Evolutionary conservation across 768 basidiomycete species (phyloP).

Genomic region (Mycena leptocephala): DNA sequence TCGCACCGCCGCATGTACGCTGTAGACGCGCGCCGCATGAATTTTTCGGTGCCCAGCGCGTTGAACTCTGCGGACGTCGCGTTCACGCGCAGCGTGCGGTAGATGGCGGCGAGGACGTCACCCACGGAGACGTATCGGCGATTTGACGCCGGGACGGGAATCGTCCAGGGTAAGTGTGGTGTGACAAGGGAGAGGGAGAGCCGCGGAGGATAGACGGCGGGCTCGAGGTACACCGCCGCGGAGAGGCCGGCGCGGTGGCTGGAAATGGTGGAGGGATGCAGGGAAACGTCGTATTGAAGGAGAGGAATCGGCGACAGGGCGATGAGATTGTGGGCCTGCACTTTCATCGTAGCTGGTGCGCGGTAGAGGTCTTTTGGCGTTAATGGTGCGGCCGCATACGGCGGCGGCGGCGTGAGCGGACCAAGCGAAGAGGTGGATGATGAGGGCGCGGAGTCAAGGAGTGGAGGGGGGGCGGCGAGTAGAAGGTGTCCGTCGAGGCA

Average conservation of each 20-base stretch:
- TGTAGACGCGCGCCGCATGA: constrained; percentile 19
- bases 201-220: no score
- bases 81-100: constrained; percentile 25
- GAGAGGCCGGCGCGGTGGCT: no score
- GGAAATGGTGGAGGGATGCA: no score
- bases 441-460: constrained; percentile 24
- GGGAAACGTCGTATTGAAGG: no score
- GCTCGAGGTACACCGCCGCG: no score
- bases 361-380: constrained; percentile 14
- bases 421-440: constrained; percentile 23
- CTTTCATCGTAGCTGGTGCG: constrained; percentile 18
- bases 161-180: no score
- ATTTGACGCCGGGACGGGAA: no score
- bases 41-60: constrained; percentile 23
- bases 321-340: no score
- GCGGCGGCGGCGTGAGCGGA: constrained; percentile 22
- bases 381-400: constrained; percentile 23
- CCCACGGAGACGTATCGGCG: no score
- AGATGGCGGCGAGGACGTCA: constrained; percentile 17
- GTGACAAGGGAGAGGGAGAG: no score
- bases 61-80: constrained; percentile 24
- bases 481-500: constrained; percentile 24
- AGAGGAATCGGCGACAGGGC: no score
- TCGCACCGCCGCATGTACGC: constrained; percentile 16
- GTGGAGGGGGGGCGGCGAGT: constrained; percentile 23